These are phyloP conservation scores for Juglanconis oblonga DNA, from an alignment of 2,329 filamentous ascomycete genomes.

Conservation along the genomic window DNA sequence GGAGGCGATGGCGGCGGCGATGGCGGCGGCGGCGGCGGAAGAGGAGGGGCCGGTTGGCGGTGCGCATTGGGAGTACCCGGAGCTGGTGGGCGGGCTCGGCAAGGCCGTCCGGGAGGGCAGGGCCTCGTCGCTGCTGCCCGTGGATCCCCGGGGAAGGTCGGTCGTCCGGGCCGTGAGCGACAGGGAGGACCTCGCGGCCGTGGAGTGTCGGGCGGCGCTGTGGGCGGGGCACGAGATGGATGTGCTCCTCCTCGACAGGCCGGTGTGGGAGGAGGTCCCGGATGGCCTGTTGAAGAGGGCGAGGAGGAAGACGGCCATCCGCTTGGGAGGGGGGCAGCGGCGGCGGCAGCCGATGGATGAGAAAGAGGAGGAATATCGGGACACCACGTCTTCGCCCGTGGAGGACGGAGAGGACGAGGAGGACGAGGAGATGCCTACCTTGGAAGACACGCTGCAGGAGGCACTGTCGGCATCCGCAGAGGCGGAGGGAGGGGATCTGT, in stretches of 20 bases:
- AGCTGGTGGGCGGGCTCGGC: conserved; percentile 23
- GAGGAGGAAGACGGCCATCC: conserved; percentile 8
- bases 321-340: no score
- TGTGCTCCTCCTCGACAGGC: conserved; percentile 32
- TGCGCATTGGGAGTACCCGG: conserved; percentile 30
- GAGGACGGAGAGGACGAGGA: neutral
- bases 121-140: conserved; percentile 1
- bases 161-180: conserved; percentile 20
- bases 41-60: neutral
- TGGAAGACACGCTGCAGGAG: conserved; percentile 28
- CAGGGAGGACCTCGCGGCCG: conserved; percentile 18
- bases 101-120: neutral
- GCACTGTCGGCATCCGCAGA: conserved; percentile 16
- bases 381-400: neutral
- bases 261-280: conserved; percentile 21
- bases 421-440: conserved; percentile 21
- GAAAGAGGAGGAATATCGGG: neutral
- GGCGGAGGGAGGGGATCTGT: conserved; percentile 11
- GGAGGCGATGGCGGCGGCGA: neutral
- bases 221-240: conserved; percentile 28
- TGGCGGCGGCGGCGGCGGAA: conserved; percentile 2
- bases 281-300: conserved; percentile 20
- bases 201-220: conserved; percentile 33
- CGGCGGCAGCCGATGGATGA: neutral
- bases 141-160: conserved; percentile 22